Conservation (phyloP, 1,284 basidiomycete genomes). For the Marasmius fiardii region DNA sequence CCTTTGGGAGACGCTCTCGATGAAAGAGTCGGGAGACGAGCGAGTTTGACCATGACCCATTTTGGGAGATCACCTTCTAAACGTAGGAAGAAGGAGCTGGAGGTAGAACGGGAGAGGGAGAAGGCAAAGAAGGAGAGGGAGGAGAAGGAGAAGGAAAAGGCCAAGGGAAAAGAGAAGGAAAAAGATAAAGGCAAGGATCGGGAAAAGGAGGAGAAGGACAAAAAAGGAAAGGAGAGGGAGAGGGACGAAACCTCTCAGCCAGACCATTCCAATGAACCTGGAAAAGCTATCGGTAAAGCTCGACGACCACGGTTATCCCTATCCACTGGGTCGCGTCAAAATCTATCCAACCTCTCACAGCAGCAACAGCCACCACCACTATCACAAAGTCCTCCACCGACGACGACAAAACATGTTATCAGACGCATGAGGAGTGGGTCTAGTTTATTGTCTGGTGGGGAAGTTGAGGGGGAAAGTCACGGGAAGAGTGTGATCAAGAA, state of each 20-base stretch:
- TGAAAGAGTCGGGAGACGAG: not conserved
- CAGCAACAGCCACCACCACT: conserved; percentile 5
- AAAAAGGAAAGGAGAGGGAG: not conserved
- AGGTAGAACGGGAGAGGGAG: conserved; percentile 3
- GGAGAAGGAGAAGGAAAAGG: conserved; percentile 17
- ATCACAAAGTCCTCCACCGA: conserved; percentile 14
- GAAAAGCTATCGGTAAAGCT: not conserved
- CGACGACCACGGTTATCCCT: conserved; percentile 23
- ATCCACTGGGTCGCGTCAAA: conserved; percentile 12
- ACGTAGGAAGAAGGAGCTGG: conserved; percentile 5
- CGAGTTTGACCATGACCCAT: not conserved
- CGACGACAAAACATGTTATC: not conserved
- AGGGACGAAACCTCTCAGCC: too few species aligned
- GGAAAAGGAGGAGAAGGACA: conserved; percentile 9
- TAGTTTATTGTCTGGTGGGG: conserved; percentile 15
- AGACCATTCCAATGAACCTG: not conserved
- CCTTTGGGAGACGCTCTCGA: not conserved
- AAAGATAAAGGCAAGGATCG: conserved; percentile 12
- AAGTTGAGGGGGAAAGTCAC: conserved; percentile 5
- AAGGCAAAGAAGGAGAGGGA: conserved; percentile 13
- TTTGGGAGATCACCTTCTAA: conserved; percentile 8
- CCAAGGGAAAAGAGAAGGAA: conserved; percentile 16
- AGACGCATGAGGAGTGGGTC: not conserved
- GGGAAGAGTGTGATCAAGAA: conserved; percentile 15
- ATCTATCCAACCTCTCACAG: not conserved